These are phyloP conservation scores for Globisporangium canariense DNA, from an alignment of 352 stramenopile species.

Conservation along the genomic window DNA sequence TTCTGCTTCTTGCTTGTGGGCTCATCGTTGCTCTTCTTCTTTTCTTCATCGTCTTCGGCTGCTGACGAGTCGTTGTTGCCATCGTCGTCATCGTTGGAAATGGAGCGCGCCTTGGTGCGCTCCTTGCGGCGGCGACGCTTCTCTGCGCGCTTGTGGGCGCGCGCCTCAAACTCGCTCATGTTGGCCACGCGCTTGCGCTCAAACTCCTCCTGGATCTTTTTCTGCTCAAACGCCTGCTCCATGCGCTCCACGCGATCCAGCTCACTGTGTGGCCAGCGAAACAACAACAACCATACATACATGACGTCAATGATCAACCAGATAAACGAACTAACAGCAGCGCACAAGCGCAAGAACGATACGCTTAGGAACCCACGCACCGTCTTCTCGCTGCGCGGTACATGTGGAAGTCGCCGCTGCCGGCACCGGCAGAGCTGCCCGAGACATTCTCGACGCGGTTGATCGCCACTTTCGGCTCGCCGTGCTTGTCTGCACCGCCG, in stretches of 20 bases:
- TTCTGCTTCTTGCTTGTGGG: conserved; percentile 21
- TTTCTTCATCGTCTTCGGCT: not conserved
- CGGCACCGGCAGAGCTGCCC: conserved; percentile 91
- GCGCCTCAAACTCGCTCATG: conserved; percentile 63
- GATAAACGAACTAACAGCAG: not conserved
- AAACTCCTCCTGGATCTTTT: conserved; percentile 62
- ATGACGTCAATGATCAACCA: not conserved
- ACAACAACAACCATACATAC: not conserved
- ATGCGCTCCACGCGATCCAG: conserved; percentile 90
- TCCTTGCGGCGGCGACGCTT: conserved; percentile 77
- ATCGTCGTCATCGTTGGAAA: conserved; percentile 23
- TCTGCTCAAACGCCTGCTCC: conserved; percentile 76
- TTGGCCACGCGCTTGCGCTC: conserved; percentile 62
- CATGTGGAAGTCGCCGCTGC: conserved; percentile 96
- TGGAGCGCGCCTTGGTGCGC: conserved; percentile 46
- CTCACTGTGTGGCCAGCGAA: conserved; percentile 50
- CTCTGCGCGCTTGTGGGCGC: conserved; percentile 66
- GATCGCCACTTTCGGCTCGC: conserved; percentile 40
- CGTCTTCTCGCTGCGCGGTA: conserved; percentile 92
- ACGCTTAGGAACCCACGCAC: conserved; percentile 17
- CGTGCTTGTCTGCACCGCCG: conserved; percentile 15
- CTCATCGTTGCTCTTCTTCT: conserved; percentile 2
- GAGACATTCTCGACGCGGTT: conserved; percentile 94
- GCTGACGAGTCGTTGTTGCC: conserved; percentile 9
- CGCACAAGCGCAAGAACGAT: not conserved